A percentile compares a stretch with the other conserved stretches of the same genome.
Conservation (phyloP, 352 stramenopile genomes). For the Phytophthora sp. region DNA sequence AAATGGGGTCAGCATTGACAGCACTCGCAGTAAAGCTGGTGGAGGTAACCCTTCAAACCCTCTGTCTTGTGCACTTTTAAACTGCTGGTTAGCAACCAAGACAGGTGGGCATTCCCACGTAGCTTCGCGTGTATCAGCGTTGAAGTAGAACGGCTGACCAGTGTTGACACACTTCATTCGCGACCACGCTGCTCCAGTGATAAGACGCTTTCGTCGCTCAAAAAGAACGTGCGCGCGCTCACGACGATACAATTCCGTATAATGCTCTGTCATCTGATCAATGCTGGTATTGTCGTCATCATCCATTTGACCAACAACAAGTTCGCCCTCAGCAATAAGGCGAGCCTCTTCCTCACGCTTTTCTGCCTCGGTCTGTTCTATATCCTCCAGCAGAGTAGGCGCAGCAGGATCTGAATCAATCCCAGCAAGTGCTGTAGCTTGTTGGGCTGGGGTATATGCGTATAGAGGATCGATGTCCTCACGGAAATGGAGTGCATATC, state of each 20-base stretch:
- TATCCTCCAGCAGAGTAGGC: slow-evolving; percentile 45
- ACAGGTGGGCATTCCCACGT: slow-evolving; percentile 93
- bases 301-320: slow-evolving; percentile 61
- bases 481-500: slow-evolving; percentile 93
- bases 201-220: slow-evolving; percentile 52
- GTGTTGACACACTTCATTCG: slow-evolving; percentile 69
- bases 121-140: slow-evolving; percentile 93
- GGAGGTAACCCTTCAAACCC: slow-evolving; percentile 84
- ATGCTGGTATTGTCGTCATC: slow-evolving; percentile 11
- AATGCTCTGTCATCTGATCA: slow-evolving; percentile 30
- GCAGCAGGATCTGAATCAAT: slow-evolving; percentile 20
- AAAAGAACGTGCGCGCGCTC: slow-evolving; percentile 66
- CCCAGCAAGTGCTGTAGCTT: slow-evolving; percentile 34
- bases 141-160: slow-evolving; percentile 93
- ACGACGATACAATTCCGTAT: slow-evolving; percentile 62
- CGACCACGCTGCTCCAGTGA: slow-evolving; percentile 69
- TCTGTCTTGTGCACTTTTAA: slow-evolving; percentile 61
- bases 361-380: slow-evolving; percentile 65
- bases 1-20: slow-evolving; percentile 85
- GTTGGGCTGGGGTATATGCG: slow-evolving; percentile 51
- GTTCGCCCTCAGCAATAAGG: slow-evolving; percentile 72
- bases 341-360: slow-evolving; percentile 67
- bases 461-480: slow-evolving; percentile 91
- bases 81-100: slow-evolving; percentile 87
- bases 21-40: slow-evolving; percentile 78